Conservation (phyloP, 352 stramenopile genomes). For the Phytophthora podocarpi region DNA sequence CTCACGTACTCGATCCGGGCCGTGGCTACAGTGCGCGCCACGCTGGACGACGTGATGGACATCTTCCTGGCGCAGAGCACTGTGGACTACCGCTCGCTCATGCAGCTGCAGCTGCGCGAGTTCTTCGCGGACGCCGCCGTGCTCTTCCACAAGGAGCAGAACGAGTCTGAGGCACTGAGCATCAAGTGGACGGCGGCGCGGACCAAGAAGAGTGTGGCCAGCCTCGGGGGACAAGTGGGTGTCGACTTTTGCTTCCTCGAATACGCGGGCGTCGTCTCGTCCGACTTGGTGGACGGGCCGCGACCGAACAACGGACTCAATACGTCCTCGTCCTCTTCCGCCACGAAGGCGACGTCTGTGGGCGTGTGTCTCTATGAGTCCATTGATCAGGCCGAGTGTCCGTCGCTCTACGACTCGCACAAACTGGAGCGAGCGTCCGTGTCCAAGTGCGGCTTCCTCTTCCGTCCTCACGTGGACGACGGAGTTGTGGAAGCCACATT, state of each 20-base stretch:
- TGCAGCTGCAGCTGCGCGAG: slow-evolving; percentile 78
- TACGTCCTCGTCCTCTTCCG: background rate
- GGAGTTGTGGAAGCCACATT: slow-evolving; percentile 77
- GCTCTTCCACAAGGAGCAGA: slow-evolving; percentile 76
- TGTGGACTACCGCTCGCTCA: slow-evolving; percentile 66
- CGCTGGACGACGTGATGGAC: slow-evolving; percentile 82
- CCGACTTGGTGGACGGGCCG: slow-evolving; percentile 57
- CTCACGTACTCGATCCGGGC: slow-evolving; percentile 82
- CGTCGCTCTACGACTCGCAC: slow-evolving; percentile 73
- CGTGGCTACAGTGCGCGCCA: slow-evolving; percentile 55
- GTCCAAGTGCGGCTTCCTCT: slow-evolving; percentile 84
- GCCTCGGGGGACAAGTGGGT: slow-evolving; percentile 46
- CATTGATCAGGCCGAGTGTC: slow-evolving; percentile 81
- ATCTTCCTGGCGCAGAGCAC: slow-evolving; percentile 72
- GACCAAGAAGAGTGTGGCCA: slow-evolving; percentile 66
- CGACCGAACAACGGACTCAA: slow-evolving; percentile 36
- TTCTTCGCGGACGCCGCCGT: slow-evolving; percentile 73
- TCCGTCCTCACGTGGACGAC: slow-evolving; percentile 60
- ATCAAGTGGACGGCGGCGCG: slow-evolving; percentile 83
- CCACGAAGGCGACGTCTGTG: slow-evolving; percentile 3
- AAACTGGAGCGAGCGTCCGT: slow-evolving; percentile 70
- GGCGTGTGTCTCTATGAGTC: slow-evolving; percentile 84
- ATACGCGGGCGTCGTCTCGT: slow-evolving; percentile 70
- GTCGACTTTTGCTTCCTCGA: slow-evolving; percentile 81
- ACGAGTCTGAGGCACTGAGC: slow-evolving; percentile 75